Evolutionary conservation across 768 basidiomycete genomes (phyloP).

Genomic region (Leucosporidium yakuticum): DNA sequence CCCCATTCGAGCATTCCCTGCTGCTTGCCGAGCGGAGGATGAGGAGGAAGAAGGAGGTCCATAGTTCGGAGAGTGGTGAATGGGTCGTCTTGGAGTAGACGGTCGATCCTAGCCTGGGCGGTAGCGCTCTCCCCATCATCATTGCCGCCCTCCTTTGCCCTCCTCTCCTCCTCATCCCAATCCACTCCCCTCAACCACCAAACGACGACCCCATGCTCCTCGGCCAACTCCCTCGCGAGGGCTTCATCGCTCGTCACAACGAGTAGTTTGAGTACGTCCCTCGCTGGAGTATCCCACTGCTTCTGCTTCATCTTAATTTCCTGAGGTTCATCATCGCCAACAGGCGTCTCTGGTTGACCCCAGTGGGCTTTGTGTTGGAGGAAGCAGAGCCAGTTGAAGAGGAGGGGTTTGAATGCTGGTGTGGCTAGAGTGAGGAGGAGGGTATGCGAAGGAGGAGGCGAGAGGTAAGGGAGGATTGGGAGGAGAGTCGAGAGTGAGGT

Average conservation of each 20-base stretch:
- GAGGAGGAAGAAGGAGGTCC: slow-evolving; percentile 30
- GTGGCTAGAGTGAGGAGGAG: slow-evolving; percentile 35
- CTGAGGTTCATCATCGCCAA: slow-evolving; percentile 13
- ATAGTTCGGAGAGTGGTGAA: slow-evolving; percentile 32
- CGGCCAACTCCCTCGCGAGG: slow-evolving; percentile 25
- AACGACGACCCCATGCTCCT: slow-evolving; percentile 23
- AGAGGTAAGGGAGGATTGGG: slow-evolving; percentile 23
- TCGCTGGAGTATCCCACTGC: not conserved
- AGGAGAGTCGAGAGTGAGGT: slow-evolving; percentile 30
- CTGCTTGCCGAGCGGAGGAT: not conserved
- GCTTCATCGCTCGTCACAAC: slow-evolving; percentile 31
- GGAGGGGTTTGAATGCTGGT: slow-evolving; percentile 31
- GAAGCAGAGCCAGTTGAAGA: slow-evolving; percentile 37
- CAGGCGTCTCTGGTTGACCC: slow-evolving; percentile 6
- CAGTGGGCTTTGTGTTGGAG: slow-evolving; percentile 26
- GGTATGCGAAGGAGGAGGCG: slow-evolving; percentile 23
- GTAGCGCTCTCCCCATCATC: slow-evolving; percentile 5
- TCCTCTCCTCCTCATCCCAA: slow-evolving; percentile 21
- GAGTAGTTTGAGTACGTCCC: slow-evolving; percentile 15
- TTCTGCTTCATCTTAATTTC: not conserved
- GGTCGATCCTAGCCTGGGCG: slow-evolving; percentile 10
- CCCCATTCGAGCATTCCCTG: slow-evolving; percentile 29
- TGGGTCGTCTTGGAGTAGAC: slow-evolving; percentile 17
- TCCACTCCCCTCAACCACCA: slow-evolving; percentile 16
- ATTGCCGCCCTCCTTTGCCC: not conserved